Conservation (phyloP, 2,329 filamentous ascomycete species). For the Nemania diffusa region DNA sequence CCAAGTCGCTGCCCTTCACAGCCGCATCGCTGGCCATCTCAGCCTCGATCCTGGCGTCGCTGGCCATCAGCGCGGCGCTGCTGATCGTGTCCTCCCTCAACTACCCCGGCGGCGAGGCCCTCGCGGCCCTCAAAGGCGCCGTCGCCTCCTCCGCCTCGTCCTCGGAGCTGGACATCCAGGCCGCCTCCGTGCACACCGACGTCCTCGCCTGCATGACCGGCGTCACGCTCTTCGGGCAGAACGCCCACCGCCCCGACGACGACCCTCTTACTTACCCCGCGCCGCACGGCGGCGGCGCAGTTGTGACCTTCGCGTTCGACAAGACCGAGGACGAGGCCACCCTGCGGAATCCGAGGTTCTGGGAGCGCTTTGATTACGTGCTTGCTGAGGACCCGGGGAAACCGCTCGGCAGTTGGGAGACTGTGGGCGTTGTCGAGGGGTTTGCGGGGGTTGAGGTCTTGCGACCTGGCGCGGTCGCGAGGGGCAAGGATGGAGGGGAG, state of each 20-base stretch:
- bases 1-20: constrained; percentile 68
- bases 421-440: constrained; percentile 65
- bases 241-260: constrained; percentile 48
- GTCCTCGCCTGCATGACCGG: constrained; percentile 77
- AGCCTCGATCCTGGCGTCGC: constrained; percentile 68
- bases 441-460: constrained; percentile 69
- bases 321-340: constrained; percentile 67
- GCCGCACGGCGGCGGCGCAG: constrained; percentile 32
- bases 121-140: constrained; percentile 63
- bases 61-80: constrained; percentile 71
- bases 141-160: constrained; percentile 51
- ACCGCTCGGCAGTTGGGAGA: constrained; percentile 64
- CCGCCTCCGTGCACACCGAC: constrained; percentile 68
- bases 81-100: constrained; percentile 86
- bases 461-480: constrained; percentile 54
- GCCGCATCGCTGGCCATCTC: constrained; percentile 66
- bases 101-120: constrained; percentile 89
- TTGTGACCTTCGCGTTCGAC: constrained; percentile 60
- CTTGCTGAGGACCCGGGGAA: constrained; percentile 64
- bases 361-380: constrained; percentile 72
- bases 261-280: no score
- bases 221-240: constrained; percentile 72
- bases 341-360: constrained; percentile 64
- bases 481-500: constrained; percentile 40
- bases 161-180: constrained; percentile 45